These are phyloP conservation scores for Boletus rufocinnamomeus DNA, from an alignment of 768 basidiomycete genomes.

Conservation along the genomic window DNA sequence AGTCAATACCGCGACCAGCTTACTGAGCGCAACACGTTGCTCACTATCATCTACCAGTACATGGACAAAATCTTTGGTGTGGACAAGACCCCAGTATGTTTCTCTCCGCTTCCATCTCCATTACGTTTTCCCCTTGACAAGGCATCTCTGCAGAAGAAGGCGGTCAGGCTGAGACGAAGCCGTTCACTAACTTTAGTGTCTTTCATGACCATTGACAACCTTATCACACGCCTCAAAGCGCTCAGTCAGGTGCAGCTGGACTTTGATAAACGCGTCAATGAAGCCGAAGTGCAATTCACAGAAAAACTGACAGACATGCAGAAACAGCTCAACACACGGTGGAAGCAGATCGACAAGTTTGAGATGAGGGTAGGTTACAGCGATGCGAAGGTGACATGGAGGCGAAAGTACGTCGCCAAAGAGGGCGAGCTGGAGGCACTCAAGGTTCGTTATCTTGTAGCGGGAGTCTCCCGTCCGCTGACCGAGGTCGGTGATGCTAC, in stretches of 20 bases:
- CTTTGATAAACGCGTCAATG: conserved; percentile 84
- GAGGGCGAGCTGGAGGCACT: conserved; percentile 83
- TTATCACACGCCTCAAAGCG: conserved; percentile 82
- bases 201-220: conserved; percentile 97
- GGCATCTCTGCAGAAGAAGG: conserved; percentile 56
- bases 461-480: background rate
- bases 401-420: too few species aligned
- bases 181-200: conserved; percentile 89
- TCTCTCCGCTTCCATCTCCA: too few species aligned
- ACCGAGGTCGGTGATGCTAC: background rate
- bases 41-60: too few species aligned
- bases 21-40: too few species aligned
- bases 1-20: too few species aligned
- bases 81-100: too few species aligned
- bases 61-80: too few species aligned
- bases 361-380: too few species aligned
- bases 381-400: too few species aligned
- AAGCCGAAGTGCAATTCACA: conserved; percentile 67
- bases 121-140: background rate
- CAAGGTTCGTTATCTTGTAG: conserved; percentile 56
- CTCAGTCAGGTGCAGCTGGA: conserved; percentile 82
- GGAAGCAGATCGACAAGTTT: too few species aligned
- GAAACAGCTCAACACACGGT: conserved; percentile 84
- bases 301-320: conserved; percentile 79
- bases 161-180: conserved; percentile 78